A percentile compares a stretch with the other conserved stretches of the same genome.
phyloP scores from a whole-genome alignment of 2,329 filamentous ascomycete species.

The Beauveria scarabaeidicola region DNA sequence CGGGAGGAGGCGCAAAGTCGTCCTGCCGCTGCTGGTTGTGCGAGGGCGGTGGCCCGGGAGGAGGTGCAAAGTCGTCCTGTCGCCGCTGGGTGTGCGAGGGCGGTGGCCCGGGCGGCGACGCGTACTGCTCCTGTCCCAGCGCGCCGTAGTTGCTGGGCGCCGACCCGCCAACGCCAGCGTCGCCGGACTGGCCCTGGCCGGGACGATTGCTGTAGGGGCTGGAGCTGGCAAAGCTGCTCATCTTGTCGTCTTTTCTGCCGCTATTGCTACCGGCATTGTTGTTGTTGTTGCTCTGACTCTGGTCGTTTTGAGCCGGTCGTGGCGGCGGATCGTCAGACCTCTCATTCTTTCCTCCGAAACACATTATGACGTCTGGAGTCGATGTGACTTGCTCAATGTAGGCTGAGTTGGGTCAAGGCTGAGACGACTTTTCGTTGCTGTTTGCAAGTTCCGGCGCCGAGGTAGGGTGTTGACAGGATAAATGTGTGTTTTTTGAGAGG shows the following conservation, averaged over 20 bases:
- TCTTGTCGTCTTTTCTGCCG: slow-evolving; percentile 13
- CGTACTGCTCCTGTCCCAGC: slow-evolving; percentile 14
- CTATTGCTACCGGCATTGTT: neutral
- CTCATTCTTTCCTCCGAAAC: slow-evolving; percentile 39
- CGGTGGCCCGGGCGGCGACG: slow-evolving; percentile 26
- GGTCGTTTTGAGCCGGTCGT: slow-evolving; percentile 27
- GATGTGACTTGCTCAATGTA: neutral
- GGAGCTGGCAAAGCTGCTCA: slow-evolving; percentile 10
- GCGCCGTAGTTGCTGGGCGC: neutral
- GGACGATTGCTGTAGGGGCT: slow-evolving; percentile 7
- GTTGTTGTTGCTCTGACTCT: slow-evolving; percentile 9
- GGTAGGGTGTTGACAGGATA: neutral
- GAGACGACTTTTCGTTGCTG: neutral
- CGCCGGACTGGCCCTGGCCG: slow-evolving; percentile 11
- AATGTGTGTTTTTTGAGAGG: too few species aligned
- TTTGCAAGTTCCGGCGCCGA: neutral
- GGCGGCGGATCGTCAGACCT: slow-evolving; percentile 30
- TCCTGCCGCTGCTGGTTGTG: slow-evolving; percentile 1
- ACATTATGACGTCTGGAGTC: slow-evolving; percentile 30
- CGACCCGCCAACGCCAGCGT: neutral
- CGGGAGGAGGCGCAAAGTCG: slow-evolving; percentile 27
- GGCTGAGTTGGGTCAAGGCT: neutral
- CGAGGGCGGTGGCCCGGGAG: slow-evolving; percentile 22
- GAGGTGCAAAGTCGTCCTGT: slow-evolving; percentile 19
- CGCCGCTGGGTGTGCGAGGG: slow-evolving; percentile 15